Percentiles rank a stretch among this genome's conserved stretches.
These are phyloP conservation scores for Tetracladium marchalianum DNA, from an alignment of 495 filamentous ascomycete genomes.

Conservation along the genomic window DNA sequence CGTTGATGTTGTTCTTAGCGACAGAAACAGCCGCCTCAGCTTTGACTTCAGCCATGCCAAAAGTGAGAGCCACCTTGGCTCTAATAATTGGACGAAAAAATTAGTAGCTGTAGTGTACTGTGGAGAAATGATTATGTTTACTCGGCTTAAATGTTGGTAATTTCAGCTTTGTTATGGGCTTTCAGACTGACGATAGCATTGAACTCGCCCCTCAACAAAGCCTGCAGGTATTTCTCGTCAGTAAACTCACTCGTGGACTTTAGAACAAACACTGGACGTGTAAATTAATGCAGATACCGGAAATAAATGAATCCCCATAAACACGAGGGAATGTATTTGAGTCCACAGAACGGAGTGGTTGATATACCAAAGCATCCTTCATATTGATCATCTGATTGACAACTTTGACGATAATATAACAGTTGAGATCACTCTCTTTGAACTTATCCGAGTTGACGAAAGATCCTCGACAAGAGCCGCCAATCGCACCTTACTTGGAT, in stretches of 20 bases:
- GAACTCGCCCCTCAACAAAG: slow-evolving; percentile 20
- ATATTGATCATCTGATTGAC: slow-evolving; percentile 11
- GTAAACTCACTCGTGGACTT: too few species aligned
- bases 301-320: slow-evolving; percentile 19
- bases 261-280: too few species aligned
- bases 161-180: slow-evolving; percentile 11
- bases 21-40: slow-evolving; percentile 3
- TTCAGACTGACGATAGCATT: slow-evolving; percentile 16
- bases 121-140: too few species aligned
- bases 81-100: too few species aligned
- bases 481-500: slow-evolving; percentile 16
- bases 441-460: slow-evolving; percentile 15
- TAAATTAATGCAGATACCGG: too few species aligned
- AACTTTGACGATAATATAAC: slow-evolving; percentile 16
- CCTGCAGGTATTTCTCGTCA: too few species aligned
- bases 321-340: slow-evolving; percentile 9
- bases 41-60: background rate
- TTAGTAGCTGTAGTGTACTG: too few species aligned
- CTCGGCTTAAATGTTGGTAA: slow-evolving; percentile 6
- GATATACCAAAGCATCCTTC: slow-evolving; percentile 6
- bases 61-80: slow-evolving; percentile 1
- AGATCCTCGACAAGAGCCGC: slow-evolving; percentile 4
- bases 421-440: slow-evolving; percentile 16
- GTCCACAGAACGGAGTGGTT: slow-evolving; percentile 6
- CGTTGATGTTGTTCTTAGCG: slow-evolving; percentile 2